These are phyloP conservation scores for Xanthoparmelia taractica DNA, from an alignment of 495 filamentous ascomycete species.

Conservation along the genomic window DNA sequence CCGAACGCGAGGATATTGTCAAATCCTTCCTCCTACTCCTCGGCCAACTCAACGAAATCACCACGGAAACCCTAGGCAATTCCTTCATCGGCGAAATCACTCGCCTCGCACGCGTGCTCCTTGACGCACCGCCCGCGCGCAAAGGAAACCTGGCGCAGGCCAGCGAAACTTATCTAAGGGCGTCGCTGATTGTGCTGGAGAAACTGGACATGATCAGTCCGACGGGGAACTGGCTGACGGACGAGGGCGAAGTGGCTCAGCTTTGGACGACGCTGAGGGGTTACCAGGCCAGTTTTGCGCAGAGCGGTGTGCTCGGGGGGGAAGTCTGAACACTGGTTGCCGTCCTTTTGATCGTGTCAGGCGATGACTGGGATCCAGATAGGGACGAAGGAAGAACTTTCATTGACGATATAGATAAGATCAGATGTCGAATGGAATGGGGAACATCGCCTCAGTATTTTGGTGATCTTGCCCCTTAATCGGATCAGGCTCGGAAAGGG, in stretches of 20 bases:
- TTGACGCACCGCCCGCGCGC: slow-evolving; percentile 51
- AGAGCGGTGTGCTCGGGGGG: slow-evolving; percentile 43
- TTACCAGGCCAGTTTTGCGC: slow-evolving; percentile 63
- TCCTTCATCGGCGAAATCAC: slow-evolving; percentile 66
- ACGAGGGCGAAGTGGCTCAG: slow-evolving; percentile 58
- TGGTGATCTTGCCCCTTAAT: neutral
- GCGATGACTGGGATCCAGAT: no score
- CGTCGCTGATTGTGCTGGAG: slow-evolving; percentile 63
- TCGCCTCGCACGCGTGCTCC: slow-evolving; percentile 65
- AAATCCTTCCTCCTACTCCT: slow-evolving; percentile 64
- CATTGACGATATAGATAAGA: no score
- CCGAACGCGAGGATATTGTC: slow-evolving; percentile 68
- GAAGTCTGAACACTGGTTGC: neutral
- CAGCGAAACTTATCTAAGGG: slow-evolving; percentile 56
- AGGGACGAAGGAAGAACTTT: no score
- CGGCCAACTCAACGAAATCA: slow-evolving; percentile 62
- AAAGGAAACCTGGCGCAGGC: slow-evolving; percentile 49
- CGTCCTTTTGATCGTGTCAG: no score
- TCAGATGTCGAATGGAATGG: no score
- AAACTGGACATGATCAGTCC: slow-evolving; percentile 48
- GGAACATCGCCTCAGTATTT: neutral
- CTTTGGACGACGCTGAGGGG: slow-evolving; percentile 69
- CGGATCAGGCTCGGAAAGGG: neutral
- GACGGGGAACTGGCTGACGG: slow-evolving; percentile 42
- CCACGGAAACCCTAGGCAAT: slow-evolving; percentile 73